Evolutionary conservation across 1,284 basidiomycete genomes (phyloP), one percentile per base, ranked within the genome.

Genomic region (Vanrija sp.): DNA sequence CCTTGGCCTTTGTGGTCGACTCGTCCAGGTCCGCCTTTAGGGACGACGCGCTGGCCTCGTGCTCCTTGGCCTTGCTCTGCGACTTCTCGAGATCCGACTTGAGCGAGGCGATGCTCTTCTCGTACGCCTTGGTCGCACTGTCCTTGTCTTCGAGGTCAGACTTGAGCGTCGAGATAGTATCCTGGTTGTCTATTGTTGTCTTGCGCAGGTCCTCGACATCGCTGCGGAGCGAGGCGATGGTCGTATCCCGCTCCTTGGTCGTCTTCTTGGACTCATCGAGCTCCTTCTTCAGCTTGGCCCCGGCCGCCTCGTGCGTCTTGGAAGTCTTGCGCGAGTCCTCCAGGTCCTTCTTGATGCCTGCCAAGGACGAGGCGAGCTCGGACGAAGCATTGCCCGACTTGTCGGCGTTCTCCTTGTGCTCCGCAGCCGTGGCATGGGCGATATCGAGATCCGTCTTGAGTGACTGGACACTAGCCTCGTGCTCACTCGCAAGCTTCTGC

Each of bases 21-120:
- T 24, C 24, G n/a, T 45, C 51, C 25, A 46, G 39, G 15, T 47
- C 44, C 6, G 27, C 16, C 23, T 45, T 47, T 37, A 43, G 44
- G 14, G 37, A 39, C 16, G 23, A n/a, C 6, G 47, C 47, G 5
- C 22, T 37, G 7, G 37, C 19, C 38, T 48, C 37, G 47, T 20
- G 24, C 37, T 48, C 47, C 10, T 23, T 39, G 8, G 25, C 47
- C 9, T 37, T 31, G 23, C 19, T 15, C 38, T 48, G 47, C 37
- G 47, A 18, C 25, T 39, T 22, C 25, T 51, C 50, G 12, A 56
- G 49, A 18, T 52, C 50, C 4, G 43, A 45, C 42, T 45, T 36
- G 31, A 56, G 38, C n/a, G 45, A 43, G 19, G 38, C 49, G 19
- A 52, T 20, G n/a, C n/a, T 39, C 38, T n/a, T 39, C 38, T 39